A percentile compares a stretch with the other conserved stretches of the same genome.
phyloP scores from a whole-genome alignment of 2,329 filamentous ascomycete genomes.

The Didymella glomerata region DNA sequence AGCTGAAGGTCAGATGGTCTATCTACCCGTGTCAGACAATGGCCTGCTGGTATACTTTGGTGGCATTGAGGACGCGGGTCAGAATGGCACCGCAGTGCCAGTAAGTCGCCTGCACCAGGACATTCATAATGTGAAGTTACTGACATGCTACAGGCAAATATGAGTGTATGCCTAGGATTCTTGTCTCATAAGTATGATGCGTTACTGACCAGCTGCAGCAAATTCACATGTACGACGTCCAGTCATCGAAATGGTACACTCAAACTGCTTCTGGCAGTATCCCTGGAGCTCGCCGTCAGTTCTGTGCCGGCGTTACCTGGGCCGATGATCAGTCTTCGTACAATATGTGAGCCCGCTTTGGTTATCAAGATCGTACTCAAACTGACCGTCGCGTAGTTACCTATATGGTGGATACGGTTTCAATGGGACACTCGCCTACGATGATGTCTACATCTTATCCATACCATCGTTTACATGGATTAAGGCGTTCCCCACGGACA shows the following conservation, averaged over 20 bases:
- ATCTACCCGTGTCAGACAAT: constrained; percentile 66
- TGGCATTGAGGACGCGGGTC: constrained; percentile 60
- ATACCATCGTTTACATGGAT: constrained; percentile 72
- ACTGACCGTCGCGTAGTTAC: constrained; percentile 56
- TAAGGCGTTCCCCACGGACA: constrained; percentile 59
- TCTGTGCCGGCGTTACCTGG: constrained; percentile 69
- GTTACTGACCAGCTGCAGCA: constrained; percentile 40
- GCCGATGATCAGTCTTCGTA: constrained; percentile 68
- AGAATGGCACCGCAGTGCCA: constrained; percentile 58
- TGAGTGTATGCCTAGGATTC: constrained; percentile 41
- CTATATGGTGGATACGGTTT: constrained; percentile 67
- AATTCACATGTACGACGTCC: constrained; percentile 69
- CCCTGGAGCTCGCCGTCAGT: constrained; percentile 63
- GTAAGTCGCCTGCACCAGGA: constrained; percentile 21
- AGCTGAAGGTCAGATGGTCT: constrained; percentile 68
- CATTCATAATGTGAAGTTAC: background rate
- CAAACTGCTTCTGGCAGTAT: constrained; percentile 65
- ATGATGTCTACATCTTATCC: constrained; percentile 69
- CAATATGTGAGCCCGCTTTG: constrained; percentile 61
- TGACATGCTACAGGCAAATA: constrained; percentile 39
- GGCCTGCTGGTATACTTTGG: constrained; percentile 71
- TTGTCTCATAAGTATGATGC: background rate
- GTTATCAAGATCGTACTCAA: too few relatives aligned
- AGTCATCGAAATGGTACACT: constrained; percentile 66
- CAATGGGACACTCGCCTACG: constrained; percentile 61